Base-by-base conservation (phyloP, 805 yeast genomes). In the Candida taoyuanica region DNA sequence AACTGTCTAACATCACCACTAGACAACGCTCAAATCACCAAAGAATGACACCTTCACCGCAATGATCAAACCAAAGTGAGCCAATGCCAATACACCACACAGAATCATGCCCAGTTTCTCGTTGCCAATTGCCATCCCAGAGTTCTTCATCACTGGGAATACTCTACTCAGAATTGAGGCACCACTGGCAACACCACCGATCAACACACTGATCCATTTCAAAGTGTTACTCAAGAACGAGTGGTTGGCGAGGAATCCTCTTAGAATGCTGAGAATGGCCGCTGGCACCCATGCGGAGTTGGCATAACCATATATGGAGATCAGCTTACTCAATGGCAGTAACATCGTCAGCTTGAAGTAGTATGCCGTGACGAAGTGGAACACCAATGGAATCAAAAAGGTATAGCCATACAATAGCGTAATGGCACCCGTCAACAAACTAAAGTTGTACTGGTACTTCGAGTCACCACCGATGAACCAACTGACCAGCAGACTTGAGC, bases 221-320 rank as follows among this genome's bases (percentile, higher is more conserved):
- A 83, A 63, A 3, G 72, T 50, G 30, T 53, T 54, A 16, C 76
- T 71, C 36, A 74, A 56, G 4, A 71, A 48, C 3, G 64, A 55
- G 31, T 71, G 65, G 42, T 70, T 64, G 6, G 71, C 63, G 19
- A 79, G 60, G 4, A 81, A 57, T 1, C 78, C 79, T 37, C 84
- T 71, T 24, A 80, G 58, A 12, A 83, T 68, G 41, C 76, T 72
- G 21, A 80, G 53, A 1, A 81, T 55, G 0, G 89, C 81, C 17
- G 86, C 80, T 1, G 95, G 94, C n/a, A 84, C 64, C 96, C 97
- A 89, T 41, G 79, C 72, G 5, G 82, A 63, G 52, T 83, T 84
- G 15, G 95, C 74, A 62, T 91, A 89, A 2, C 97, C 95, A 61
- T 84, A 89, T 24, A 87, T 71, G 5, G 91, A 77, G 3, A 89